Evolutionary conservation across 305 asterid genomes (phyloP).

Genomic region (Solanum hybrid): DNA sequence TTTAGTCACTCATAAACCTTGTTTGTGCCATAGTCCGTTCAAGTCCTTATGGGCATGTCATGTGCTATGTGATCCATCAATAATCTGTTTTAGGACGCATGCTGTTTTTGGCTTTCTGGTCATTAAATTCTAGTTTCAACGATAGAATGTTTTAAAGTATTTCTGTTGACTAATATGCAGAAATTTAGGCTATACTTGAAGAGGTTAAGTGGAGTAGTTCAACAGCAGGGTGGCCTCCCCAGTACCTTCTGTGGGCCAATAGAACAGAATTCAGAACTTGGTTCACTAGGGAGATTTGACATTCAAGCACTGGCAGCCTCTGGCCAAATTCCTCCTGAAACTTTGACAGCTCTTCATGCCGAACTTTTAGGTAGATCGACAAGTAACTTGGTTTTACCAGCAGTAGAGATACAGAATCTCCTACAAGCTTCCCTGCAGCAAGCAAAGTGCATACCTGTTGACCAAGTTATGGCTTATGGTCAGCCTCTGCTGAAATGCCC

Average conservation of each 20-base stretch:
- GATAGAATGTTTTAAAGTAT: constrained; percentile 8
- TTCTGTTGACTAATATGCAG: constrained; percentile 31
- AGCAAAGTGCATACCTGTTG: constrained; percentile 36
- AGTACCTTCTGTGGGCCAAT: constrained; percentile 45
- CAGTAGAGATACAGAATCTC: constrained; percentile 38
- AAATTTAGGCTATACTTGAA: constrained; percentile 72
- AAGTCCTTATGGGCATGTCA: background rate
- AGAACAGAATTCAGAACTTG: constrained; percentile 44
- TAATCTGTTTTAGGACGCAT: background rate
- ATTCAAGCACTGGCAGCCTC: constrained; percentile 62
- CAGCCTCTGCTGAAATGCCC: constrained; percentile 48
- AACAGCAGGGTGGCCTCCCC: constrained; percentile 52
- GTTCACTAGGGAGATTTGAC: constrained; percentile 51
- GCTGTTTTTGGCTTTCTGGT: background rate
- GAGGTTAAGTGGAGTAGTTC: constrained; percentile 73
- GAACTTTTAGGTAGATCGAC: constrained; percentile 50
- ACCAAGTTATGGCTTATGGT: constrained; percentile 39
- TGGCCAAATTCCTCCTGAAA: constrained; percentile 55
- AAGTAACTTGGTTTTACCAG: constrained; percentile 44
- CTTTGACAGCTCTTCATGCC: constrained; percentile 55
- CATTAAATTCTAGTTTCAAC: background rate
- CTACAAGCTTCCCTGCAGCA: constrained; percentile 46
- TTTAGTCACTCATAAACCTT: background rate
- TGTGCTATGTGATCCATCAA: background rate
- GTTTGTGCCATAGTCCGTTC: background rate